Base-by-base conservation (phyloP, 1,139 yeast species). In the Candida pseudocylindracea region DNA sequence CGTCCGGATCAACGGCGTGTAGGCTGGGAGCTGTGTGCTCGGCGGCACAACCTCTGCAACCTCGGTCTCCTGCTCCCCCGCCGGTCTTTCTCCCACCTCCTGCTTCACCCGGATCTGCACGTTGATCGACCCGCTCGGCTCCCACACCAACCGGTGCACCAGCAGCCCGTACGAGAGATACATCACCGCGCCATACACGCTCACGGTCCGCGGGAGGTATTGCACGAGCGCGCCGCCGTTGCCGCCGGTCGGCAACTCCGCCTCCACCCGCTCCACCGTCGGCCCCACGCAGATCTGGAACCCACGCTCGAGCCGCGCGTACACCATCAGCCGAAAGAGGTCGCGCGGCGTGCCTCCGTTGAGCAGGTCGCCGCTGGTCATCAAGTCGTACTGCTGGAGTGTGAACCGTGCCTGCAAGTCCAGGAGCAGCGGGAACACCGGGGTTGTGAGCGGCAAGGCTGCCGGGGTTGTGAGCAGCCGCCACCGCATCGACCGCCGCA, bases 401-500 rank as follows among this genome's bases (percentile, higher is more conserved):
- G 72, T 68, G 45, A 69, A 75, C 34, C 71, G 66, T 2, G 58
- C 54, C 33, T 69, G 66, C 42, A 85, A 70, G 38, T 79, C 88
- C 7, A 60, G 56, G 5, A 60, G 54, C 0, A 72, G 53, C 0
- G 96, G 96, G 44, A 85, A 81, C 8, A 73, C 60, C 1, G 76
- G 67, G 3, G 92, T 72, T 1, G 80, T 71, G 0, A 76, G 57
- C 0, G 99, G 99, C 20, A 91, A 54, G 4, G 93, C 74, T 0
- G 96, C 96, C 0, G 99, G 99, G 0, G 94, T 71, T 28, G 81
- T 76, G 35, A 91, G 60, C 0, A 96, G 85, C 36, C 80, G 66
- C 98, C 98, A 91, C 46, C 85, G 85, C 31, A 85, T 74, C 10
- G 67, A 15, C 20, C 20, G 20, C 20, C 20, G 20, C 20, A 15